Evolutionary conservation across 2,329 filamentous ascomycete genomes (phyloP).

Genomic region (Neonectria hederae): DNA sequence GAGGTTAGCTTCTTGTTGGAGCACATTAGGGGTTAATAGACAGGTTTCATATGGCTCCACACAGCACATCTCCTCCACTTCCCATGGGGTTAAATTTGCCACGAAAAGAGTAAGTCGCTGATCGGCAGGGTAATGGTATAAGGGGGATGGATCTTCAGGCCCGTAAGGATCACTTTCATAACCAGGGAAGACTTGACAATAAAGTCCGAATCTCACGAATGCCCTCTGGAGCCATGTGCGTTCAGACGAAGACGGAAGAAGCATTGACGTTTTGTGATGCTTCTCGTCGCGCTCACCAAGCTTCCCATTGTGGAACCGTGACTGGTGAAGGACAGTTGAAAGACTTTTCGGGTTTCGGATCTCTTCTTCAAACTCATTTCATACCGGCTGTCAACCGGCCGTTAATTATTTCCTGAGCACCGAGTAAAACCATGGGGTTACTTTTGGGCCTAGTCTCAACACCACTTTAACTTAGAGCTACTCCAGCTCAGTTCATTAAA

Average conservation of each 20-base stretch:
- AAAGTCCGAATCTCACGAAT: slow-evolving; percentile 5
- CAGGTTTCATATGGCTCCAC: not conserved
- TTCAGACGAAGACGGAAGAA: not conserved
- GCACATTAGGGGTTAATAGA: not conserved
- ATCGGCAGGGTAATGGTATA: not conserved
- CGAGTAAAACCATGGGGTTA: no score
- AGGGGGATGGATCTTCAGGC: not conserved
- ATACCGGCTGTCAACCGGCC: no score
- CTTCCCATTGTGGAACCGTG: no score
- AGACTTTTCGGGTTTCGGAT: no score
- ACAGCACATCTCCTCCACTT: slow-evolving; percentile 2
- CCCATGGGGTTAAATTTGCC: not conserved
- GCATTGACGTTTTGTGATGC: no score
- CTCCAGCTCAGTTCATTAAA: no score
- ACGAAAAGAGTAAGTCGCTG: not conserved
- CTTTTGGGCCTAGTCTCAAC: no score
- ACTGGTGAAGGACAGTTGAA: no score
- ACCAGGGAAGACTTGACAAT: slow-evolving; percentile 1
- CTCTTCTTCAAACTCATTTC: no score
- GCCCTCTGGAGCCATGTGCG: not conserved
- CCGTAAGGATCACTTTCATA: not conserved
- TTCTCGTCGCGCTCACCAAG: no score
- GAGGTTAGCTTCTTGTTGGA: not conserved
- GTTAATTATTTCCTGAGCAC: no score
- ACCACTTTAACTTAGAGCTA: no score